Conservation (phyloP, 1,284 basidiomycete genomes). For the Pisolithus thermaeus region DNA sequence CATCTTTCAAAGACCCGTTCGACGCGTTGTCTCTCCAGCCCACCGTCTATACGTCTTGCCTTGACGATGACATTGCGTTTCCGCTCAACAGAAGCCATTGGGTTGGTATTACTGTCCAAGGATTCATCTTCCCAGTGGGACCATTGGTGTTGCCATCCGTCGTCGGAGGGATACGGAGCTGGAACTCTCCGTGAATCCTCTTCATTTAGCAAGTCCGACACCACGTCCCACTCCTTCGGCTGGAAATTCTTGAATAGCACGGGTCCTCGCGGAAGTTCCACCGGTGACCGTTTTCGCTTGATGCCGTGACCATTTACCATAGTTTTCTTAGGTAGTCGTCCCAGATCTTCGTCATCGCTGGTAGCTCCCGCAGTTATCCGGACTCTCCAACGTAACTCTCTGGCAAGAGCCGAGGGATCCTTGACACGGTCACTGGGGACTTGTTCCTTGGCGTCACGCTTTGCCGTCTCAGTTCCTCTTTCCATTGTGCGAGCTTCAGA, state of each 20-base stretch:
- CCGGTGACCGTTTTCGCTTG: constrained; percentile 54
- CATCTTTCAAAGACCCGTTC: constrained; percentile 64
- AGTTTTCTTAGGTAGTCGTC: constrained; percentile 27
- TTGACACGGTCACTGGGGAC: constrained; percentile 77
- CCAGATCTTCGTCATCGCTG: constrained; percentile 61
- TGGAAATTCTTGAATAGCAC: constrained; percentile 58
- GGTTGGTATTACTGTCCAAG: constrained; percentile 31
- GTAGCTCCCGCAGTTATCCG: constrained; percentile 57
- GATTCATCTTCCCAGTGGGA: constrained; percentile 26
- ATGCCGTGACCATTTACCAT: constrained; percentile 27
- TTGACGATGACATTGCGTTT: constrained; percentile 50
- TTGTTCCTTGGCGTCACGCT: constrained; percentile 72
- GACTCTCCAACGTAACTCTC: constrained; percentile 79
- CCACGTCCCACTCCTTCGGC: constrained; percentile 58
- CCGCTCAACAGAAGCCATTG: constrained; percentile 39
- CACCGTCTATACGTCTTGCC: constrained; percentile 48
- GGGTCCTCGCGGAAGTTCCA: constrained; percentile 20
- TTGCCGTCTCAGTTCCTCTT: constrained; percentile 51
- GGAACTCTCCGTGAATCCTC: constrained; percentile 32
- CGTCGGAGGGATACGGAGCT: constrained; percentile 32
- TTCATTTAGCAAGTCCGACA: constrained; percentile 39
- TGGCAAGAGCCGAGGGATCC: constrained; percentile 70
- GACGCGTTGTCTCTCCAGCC: constrained; percentile 64
- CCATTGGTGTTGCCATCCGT: constrained; percentile 34
- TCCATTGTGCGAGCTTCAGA: constrained; percentile 69